These are phyloP conservation scores for Rhododendron simsii DNA, from an alignment of 148 eudicot genomes.

Conservation along the genomic window DNA sequence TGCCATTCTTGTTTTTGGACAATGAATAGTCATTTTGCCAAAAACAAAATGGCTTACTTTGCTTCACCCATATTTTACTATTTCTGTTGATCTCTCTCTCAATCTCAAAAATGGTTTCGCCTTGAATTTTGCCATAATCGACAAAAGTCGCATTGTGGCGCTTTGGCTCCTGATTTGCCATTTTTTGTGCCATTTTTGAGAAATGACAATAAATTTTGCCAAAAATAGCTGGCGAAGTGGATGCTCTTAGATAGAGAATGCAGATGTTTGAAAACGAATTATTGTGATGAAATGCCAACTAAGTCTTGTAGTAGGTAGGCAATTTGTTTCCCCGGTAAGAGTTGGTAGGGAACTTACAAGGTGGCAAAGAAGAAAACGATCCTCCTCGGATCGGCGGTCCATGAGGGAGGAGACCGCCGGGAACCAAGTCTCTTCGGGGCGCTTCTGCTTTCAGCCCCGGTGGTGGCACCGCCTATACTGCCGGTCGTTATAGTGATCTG, in stretches of 20 bases:
- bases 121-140: no score
- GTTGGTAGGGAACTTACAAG: conserved; percentile 41
- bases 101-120: no score
- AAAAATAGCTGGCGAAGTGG: background rate
- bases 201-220: no score
- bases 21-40: no score
- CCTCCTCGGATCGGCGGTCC: conserved; percentile 53
- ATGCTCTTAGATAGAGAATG: background rate
- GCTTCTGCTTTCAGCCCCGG: conserved; percentile 32
- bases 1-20: background rate
- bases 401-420: conserved; percentile 39
- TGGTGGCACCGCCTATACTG: background rate
- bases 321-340: background rate
- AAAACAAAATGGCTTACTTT: no score
- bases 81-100: no score
- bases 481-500: conserved; percentile 61
- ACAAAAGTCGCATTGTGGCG: no score
- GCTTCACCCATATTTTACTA: no score
- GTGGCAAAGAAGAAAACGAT: conserved; percentile 75
- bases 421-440: conserved; percentile 40
- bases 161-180: no score
- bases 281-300: background rate
- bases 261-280: background rate
- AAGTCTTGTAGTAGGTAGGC: background rate
- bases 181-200: no score